Base-by-base conservation (phyloP, 2,329 filamentous ascomycete species). In the Cyphellophora europaea region DNA sequence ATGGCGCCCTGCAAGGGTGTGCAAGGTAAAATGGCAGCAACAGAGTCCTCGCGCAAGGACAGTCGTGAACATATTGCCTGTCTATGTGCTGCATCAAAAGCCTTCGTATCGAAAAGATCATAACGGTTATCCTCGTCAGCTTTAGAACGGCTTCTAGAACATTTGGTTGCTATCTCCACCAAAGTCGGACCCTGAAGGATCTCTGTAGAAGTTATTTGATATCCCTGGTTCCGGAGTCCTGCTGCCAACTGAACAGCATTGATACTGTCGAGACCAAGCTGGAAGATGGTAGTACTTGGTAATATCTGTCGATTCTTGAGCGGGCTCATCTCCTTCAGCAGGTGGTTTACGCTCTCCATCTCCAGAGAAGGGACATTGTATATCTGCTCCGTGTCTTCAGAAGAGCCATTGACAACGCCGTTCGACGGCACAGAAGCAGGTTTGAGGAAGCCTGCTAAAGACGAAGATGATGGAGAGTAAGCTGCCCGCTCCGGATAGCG, bases 241-340 rank as follows among this genome's bases (percentile, higher is more conserved):
- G 74, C 69, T 1, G 86, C 83, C 6, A 94, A 66, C 50, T 94
- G 87, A 11, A 75, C 69, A 1, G 86, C 83, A 41, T 82, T 88
- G 50, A 96, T 91, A 53, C 88, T 95, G 57, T 95, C 88, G 3
- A 95, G 63, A 0, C 89, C 89, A n/a, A 94, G 72, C 38, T 82
- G 77, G 49, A 89, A 93, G 32, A 96, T 85, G 0, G 83, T 86
- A 0, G 77, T 85, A 6, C 31, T 33, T 44, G 35, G 16, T 36
- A 10, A 44, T 32, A 5, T 15, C 25, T 2, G 16, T 11, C 11
- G 23, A 28, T 25, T n/a, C 21, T 25, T 8, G 8, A n/a, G 8
- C n/a, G 21, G 21, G n/a, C n/a, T 25, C 11, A 28, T 4, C 11
- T 30, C 36, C 8, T 36, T 33, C 28, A 41, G 41, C 14, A 45